Evolutionary conservation across 352 stramenopile species (phyloP).

Genomic region (Phytophthora multivora): DNA sequence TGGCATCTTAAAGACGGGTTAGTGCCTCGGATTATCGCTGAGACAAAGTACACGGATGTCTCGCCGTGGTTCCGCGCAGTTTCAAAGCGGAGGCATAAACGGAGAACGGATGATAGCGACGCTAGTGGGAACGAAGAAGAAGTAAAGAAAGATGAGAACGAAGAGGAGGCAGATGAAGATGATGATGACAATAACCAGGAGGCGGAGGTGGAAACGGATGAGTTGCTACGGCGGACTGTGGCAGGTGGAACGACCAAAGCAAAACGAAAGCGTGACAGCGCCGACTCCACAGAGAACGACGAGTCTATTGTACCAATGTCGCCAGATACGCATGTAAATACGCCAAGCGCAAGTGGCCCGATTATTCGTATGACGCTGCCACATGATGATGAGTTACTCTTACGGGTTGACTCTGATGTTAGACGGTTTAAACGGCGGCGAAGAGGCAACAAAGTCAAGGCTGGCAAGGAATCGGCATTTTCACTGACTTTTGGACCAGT

Average conservation of each 20-base stretch:
- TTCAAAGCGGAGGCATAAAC: constrained; percentile 42
- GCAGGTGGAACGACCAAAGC: constrained; percentile 38
- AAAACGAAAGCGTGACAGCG: constrained; percentile 54
- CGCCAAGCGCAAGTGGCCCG: constrained; percentile 43
- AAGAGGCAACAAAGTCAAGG: constrained; percentile 30
- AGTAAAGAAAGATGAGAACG: constrained; percentile 59
- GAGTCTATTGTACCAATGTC: constrained; percentile 66
- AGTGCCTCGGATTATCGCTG: constrained; percentile 55
- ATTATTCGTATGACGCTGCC: constrained; percentile 70
- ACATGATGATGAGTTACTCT: constrained; percentile 38
- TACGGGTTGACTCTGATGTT: constrained; percentile 53
- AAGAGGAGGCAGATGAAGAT: constrained; percentile 63
- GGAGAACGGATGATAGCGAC: constrained; percentile 45
- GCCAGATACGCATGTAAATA: constrained; percentile 76
- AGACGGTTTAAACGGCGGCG: constrained; percentile 66
- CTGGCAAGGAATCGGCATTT: constrained; percentile 16
- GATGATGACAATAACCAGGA: constrained; percentile 60
- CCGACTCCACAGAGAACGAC: constrained; percentile 54
- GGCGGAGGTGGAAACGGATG: constrained; percentile 48
- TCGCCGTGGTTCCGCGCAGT: constrained; percentile 60
- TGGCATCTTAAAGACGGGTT: constrained; percentile 69
- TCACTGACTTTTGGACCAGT: constrained; percentile 41
- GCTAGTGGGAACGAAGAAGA: constrained; percentile 49
- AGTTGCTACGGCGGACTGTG: constrained; percentile 36
- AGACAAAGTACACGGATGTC: constrained; percentile 72